phyloP scores from a whole-genome alignment of 208 protist species.

The Novymonas esmeraldas region DNA sequence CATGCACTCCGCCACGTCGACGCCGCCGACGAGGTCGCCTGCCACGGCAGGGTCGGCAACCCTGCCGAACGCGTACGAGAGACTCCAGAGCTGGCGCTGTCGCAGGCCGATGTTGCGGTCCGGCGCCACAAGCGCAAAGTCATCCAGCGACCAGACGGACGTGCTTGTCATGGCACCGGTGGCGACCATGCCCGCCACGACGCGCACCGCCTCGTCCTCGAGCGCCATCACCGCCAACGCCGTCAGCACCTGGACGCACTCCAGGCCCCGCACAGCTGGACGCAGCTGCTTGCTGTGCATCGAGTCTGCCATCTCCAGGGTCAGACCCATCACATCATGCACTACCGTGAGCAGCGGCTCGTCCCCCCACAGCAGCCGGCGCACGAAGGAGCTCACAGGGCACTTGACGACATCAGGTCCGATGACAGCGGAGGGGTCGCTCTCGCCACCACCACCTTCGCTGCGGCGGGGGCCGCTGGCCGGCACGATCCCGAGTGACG shows the following conservation, averaged over 20 bases:
- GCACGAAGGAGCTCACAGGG: conserved; percentile 1
- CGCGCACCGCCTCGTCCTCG: conserved; percentile 32
- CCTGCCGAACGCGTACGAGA: conserved; percentile 22
- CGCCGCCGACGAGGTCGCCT: conserved; percentile 16
- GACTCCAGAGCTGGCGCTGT: conserved; percentile 23
- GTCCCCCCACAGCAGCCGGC: conserved; percentile 18
- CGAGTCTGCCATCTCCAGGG: conserved; percentile 14
- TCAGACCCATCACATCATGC: not conserved
- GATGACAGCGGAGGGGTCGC: not conserved
- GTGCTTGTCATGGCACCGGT: conserved; percentile 7
- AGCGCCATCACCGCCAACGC: conserved; percentile 25
- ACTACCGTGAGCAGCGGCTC: conserved; percentile 9
- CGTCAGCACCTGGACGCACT: conserved; percentile 29
- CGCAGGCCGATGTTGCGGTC: conserved; percentile 5
- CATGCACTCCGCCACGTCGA: conserved; percentile 26
- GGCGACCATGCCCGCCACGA: conserved; percentile 10
- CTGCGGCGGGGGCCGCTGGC: not conserved
- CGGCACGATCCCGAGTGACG: conserved; percentile 24
- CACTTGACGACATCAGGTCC: conserved; percentile 15
- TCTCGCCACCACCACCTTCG: not conserved
- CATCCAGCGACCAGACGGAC: conserved; percentile 8
- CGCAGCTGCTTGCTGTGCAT: conserved; percentile 11
- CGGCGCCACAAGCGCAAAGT: conserved; percentile 18
- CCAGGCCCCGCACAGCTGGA: conserved; percentile 15
- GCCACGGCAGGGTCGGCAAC: conserved; percentile 7